phyloP scores from a whole-genome alignment of 1,284 basidiomycete species.

The Trichosporon ovoides region DNA sequence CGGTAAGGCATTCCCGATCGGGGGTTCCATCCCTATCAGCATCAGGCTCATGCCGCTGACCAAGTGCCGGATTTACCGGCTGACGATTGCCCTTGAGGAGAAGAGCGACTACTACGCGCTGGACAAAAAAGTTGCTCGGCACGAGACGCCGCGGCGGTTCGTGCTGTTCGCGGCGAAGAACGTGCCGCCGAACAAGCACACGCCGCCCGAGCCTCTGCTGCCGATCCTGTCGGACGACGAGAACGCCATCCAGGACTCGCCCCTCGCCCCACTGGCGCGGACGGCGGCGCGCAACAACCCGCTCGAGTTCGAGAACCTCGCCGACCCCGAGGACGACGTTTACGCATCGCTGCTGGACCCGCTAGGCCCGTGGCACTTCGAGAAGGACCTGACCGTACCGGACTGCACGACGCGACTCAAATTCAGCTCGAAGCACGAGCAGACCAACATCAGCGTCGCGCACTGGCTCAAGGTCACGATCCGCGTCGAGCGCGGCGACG shows the following conservation, averaged over 20 bases:
- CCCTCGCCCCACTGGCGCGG: constrained; percentile 46
- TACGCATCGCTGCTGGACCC: constrained; percentile 53
- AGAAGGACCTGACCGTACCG: constrained; percentile 48
- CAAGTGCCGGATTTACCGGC: constrained; percentile 75
- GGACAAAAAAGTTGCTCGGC: constrained; percentile 64
- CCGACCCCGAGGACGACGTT: constrained; percentile 48
- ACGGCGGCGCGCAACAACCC: constrained; percentile 42
- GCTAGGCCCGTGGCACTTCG: constrained; percentile 56
- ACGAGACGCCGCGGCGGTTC: constrained; percentile 65
- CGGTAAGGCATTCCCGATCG: constrained; percentile 76
- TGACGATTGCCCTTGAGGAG: constrained; percentile 78
- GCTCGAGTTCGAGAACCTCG: constrained; percentile 41
- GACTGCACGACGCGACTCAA: constrained; percentile 56
- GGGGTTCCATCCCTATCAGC: constrained; percentile 72
- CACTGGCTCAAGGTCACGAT: constrained; percentile 80
- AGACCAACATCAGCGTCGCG: constrained; percentile 70
- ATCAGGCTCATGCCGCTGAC: constrained; percentile 77
- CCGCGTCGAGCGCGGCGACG: constrained; percentile 76
- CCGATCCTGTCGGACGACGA: constrained; percentile 53
- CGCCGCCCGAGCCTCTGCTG: constrained; percentile 50
- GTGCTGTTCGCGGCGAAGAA: constrained; percentile 63
- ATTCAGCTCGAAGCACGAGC: constrained; percentile 76
- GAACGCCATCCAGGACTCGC: constrained; percentile 48
- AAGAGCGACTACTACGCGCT: constrained; percentile 72
- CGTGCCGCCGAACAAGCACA: constrained; percentile 50